Conservation (phyloP, 2,329 filamentous ascomycete genomes). For the Aspergillus novoparasiticus region DNA sequence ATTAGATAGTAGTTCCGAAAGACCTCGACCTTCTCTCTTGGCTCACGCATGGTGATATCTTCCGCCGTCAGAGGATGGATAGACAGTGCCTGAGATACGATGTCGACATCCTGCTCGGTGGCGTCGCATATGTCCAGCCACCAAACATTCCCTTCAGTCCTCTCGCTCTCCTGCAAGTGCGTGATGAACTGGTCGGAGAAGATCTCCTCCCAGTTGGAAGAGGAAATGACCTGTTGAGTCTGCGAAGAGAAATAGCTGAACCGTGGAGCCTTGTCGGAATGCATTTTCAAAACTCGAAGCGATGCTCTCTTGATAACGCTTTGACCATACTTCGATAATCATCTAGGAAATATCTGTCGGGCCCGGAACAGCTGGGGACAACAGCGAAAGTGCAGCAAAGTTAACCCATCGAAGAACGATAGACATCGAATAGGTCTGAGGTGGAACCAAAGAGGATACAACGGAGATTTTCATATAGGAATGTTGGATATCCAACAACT, state of each 20-base stretch:
- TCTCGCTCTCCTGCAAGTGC: conserved; percentile 18
- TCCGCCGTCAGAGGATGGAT: conserved; percentile 93
- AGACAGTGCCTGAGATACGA: conserved; percentile 86
- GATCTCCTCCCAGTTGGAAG: conserved; percentile 24
- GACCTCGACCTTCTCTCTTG: conserved; percentile 95
- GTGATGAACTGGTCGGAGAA: conserved; percentile 14
- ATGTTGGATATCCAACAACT: neutral
- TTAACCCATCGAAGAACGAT: neutral
- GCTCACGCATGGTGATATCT: conserved; percentile 90
- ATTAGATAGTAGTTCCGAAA: conserved; percentile 97
- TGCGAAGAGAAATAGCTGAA: conserved; percentile 96
- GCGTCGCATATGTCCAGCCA: conserved; percentile 93
- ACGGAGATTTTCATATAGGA: neutral
- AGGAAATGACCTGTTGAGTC: conserved; percentile 57
- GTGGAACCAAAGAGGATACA: neutral
- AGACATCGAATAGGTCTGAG: neutral
- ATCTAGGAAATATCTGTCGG: conserved; percentile 4
- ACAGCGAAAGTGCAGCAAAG: neutral
- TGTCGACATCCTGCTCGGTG: conserved; percentile 79
- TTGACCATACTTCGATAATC: neutral
- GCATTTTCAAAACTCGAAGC: conserved; percentile 4
- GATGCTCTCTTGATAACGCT: conserved; percentile 8
- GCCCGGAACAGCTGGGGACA: conserved; percentile 6
- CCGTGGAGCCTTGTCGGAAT: conserved; percentile 43
- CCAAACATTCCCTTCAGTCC: conserved; percentile 62